These are phyloP conservation scores for Hamiltosporidium tvaerminnensis DNA, from an alignment of 371 early-diverging fungal species.

Conservation along the genomic window DNA sequence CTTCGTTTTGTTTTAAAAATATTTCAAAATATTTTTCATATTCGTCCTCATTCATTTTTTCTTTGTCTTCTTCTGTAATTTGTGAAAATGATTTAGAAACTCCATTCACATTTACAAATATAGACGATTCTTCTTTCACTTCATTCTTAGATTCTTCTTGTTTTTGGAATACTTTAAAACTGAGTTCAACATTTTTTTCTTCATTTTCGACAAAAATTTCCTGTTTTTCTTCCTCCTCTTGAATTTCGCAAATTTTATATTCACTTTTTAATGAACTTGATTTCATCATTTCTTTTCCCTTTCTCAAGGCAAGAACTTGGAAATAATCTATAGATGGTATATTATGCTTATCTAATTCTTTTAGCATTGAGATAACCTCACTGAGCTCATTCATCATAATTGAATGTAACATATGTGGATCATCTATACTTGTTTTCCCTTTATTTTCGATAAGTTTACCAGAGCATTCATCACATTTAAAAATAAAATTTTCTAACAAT, in stretches of 20 bases:
- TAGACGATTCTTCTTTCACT: not conserved
- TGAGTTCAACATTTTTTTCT: not conserved
- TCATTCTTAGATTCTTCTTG: conserved; percentile 1
- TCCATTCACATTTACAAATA: conserved; percentile 38
- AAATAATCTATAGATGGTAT: conserved; percentile 48
- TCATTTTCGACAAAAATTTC: not conserved
- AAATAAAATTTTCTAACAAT: conserved; percentile 37
- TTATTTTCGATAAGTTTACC: conserved; percentile 41
- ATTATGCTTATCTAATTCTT: conserved; percentile 41
- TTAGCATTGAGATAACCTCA: conserved; percentile 41
- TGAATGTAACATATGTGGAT: conserved; percentile 18
- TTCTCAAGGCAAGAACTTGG: conserved; percentile 32
- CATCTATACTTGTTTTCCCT: conserved; percentile 12
- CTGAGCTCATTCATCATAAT: conserved; percentile 37
- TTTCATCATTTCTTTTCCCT: too few relatives aligned
- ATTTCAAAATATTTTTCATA: conserved; percentile 49
- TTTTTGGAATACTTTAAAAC: too few relatives aligned
- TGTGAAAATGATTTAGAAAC: conserved; percentile 35
- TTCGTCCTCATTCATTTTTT: conserved; percentile 52
- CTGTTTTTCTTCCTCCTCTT: not conserved
- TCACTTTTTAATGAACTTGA: too few relatives aligned
- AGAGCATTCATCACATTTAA: conserved; percentile 49
- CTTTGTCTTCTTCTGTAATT: conserved; percentile 53
- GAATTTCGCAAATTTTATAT: too few relatives aligned
- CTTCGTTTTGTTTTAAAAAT: not conserved